These are phyloP conservation scores for Rhodotorula glutinis DNA, from an alignment of 1,284 basidiomycete species.

Conservation along the genomic window DNA sequence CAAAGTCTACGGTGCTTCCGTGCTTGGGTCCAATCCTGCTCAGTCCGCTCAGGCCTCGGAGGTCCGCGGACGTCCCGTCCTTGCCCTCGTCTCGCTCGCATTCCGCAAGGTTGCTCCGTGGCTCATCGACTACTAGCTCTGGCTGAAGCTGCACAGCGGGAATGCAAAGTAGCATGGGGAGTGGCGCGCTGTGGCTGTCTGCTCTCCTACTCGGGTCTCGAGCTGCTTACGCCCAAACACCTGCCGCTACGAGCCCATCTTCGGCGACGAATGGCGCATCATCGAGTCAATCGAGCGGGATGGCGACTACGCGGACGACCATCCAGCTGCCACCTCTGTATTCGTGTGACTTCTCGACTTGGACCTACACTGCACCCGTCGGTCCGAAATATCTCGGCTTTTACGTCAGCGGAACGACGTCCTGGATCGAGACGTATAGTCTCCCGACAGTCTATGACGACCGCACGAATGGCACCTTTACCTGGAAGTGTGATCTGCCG, in stretches of 20 bases:
- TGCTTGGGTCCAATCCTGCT: too few species aligned
- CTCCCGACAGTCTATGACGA: constrained; percentile 13
- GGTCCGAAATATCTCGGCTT: constrained; percentile 24
- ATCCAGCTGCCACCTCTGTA: constrained; percentile 19
- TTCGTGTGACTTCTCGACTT: constrained; percentile 11
- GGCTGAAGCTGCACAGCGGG: too few species aligned
- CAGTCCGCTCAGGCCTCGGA: too few species aligned
- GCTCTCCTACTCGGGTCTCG: too few species aligned
- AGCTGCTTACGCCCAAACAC: too few species aligned
- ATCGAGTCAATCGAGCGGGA: background rate
- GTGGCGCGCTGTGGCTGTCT: too few species aligned
- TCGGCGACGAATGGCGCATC: background rate
- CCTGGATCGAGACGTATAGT: constrained; percentile 19
- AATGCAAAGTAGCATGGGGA: too few species aligned
- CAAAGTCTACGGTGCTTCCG: too few species aligned
- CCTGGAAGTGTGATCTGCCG: constrained; percentile 21
- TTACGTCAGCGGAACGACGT: constrained; percentile 6
- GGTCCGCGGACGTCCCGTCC: too few species aligned
- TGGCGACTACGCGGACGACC: background rate
- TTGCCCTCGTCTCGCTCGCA: too few species aligned
- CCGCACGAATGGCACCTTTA: constrained; percentile 15
- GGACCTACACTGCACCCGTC: constrained; percentile 17
- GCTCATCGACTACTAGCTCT: too few species aligned
- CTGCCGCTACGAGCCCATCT: background rate
- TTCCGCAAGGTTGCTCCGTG: too few species aligned